Conservation (phyloP, 2,329 filamentous ascomycete genomes). For the Emergomyces africanus region DNA sequence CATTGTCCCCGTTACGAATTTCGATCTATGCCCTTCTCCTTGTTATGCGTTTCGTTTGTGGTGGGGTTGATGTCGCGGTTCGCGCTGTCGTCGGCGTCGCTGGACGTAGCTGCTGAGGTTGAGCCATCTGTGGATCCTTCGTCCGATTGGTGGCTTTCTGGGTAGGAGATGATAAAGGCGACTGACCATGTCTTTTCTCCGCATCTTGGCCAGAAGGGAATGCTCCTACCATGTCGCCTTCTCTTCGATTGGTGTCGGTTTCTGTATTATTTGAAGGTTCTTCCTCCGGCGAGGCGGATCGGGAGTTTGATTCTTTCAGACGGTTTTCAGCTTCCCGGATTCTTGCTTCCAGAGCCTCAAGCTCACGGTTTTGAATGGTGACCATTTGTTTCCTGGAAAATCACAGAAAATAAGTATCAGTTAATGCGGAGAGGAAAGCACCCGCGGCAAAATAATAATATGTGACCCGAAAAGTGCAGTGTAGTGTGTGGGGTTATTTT, state of each 20-base stretch:
- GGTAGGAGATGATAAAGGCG: conserved; percentile 8
- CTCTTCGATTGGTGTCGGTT: conserved; percentile 8
- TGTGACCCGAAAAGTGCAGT: not conserved
- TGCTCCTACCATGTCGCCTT: conserved; percentile 11
- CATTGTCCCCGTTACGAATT: not conserved
- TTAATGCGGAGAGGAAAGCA: conserved; percentile 9
- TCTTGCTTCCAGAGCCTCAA: conserved; percentile 72
- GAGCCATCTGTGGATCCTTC: conserved; percentile 14
- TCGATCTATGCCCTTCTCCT: not conserved
- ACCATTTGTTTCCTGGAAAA: conserved; percentile 61
- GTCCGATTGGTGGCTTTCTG: conserved; percentile 14
- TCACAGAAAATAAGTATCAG: not conserved
- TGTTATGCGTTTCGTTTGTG: not conserved
- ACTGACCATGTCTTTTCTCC: conserved; percentile 9
- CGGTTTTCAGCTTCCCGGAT: conserved; percentile 76
- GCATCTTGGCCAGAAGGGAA: conserved; percentile 10
- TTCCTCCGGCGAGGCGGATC: conserved; percentile 7
- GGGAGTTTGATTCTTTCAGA: conserved; percentile 37
- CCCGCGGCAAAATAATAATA: not conserved
- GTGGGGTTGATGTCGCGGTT: not conserved
- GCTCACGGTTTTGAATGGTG: conserved; percentile 59
- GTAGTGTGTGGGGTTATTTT: too few species aligned
- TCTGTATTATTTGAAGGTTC: conserved; percentile 6
- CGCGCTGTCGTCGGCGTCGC: conserved; percentile 5
- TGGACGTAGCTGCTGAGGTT: conserved; percentile 13